Base-by-base conservation (phyloP, 2,329 filamentous ascomycete genomes). In the Sphaerulina populicola region DNA sequence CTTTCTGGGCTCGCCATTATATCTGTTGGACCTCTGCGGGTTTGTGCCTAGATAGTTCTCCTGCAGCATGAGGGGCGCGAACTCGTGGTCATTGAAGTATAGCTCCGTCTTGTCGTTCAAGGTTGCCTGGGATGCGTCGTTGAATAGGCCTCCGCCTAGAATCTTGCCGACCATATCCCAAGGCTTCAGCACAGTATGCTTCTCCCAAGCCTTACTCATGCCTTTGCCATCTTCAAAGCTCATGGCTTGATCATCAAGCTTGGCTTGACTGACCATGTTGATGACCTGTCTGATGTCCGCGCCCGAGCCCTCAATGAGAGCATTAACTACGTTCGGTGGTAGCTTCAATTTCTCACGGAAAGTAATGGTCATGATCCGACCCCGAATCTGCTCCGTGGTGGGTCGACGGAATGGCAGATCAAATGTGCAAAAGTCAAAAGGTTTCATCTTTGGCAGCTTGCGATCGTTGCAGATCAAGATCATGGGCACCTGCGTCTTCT, bases 11-110 rank as follows among this genome's bases (percentile, higher is more conserved):
- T 65, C 60, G 52, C 78, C 80, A 36, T 74, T 75, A 65, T 82
- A 84, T 15, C 74, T 76, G 54, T 74, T 78, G 3, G 86, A 73
- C 10, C 73, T 76, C 54, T 82, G 77, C 2, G 93, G 93, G 54
- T 83, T 87, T 1, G 88, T 89, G 56, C 82, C 85, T 10, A 98
- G 77, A 62, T 98, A 98, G 66, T 98, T 98, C 69, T 98, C 94
- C 67, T 98, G 93, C 42, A 98, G 82, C 93, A 98, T 97, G 47
- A 98, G 75, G 64, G 84, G 93, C 64, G 89, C 96, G 71, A 97
- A 94, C 63, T 98, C 93, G 65, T 98, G 93, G 63, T 98, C 93
- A 68, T 98, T 97, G 76, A 98, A 98, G 69, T 98, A 98, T 1
- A 98, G 80, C 70, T 98, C 91, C 56, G 94, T 93, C 75, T 98